A percentile compares a stretch with the other conserved stretches of the same genome.
phyloP scores from a whole-genome alignment of 192 early-diverging fungal genomes.

The Dissophora globulifera region DNA sequence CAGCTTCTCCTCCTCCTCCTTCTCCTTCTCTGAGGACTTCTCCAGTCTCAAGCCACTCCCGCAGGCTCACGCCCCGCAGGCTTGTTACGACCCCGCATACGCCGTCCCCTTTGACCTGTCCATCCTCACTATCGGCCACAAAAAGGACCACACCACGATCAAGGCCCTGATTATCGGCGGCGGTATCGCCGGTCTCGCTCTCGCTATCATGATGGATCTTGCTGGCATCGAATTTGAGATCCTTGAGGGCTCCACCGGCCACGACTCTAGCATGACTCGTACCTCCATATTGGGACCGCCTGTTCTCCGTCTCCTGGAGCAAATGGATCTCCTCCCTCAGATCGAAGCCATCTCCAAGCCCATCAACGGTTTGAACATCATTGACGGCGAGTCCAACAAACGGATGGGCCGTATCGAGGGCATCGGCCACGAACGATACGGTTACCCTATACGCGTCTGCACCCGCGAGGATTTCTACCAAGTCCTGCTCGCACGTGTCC shows the following conservation, averaged over 20 bases:
- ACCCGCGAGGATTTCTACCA: constrained; percentile 7
- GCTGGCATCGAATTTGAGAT: constrained; percentile 49
- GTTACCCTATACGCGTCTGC: constrained; percentile 16
- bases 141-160: constrained; percentile 16
- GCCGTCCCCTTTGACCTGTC: constrained; percentile 49
- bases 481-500: constrained; percentile 13
- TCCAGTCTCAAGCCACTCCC: constrained; percentile 35
- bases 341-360: constrained; percentile 26
- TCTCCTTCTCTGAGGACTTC: not conserved
- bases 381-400: constrained; percentile 13
- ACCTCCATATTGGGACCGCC: constrained; percentile 27
- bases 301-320: constrained; percentile 41
- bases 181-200: constrained; percentile 38
- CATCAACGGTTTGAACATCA: constrained; percentile 17
- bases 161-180: constrained; percentile 53
- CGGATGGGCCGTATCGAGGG: constrained; percentile 21
- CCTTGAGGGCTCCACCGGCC: constrained; percentile 33
- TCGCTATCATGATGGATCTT: constrained; percentile 48
- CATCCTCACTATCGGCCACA: constrained; percentile 44
- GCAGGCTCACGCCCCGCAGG: constrained; percentile 19
- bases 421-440: constrained; percentile 15
- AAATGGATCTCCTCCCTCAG: constrained; percentile 29
- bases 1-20: constrained; percentile 13
- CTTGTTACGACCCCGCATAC: constrained; percentile 12
- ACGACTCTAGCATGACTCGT: constrained; percentile 13